Conservation (phyloP, 2,329 filamentous ascomycete genomes). For the Metarhizium sp. region DNA sequence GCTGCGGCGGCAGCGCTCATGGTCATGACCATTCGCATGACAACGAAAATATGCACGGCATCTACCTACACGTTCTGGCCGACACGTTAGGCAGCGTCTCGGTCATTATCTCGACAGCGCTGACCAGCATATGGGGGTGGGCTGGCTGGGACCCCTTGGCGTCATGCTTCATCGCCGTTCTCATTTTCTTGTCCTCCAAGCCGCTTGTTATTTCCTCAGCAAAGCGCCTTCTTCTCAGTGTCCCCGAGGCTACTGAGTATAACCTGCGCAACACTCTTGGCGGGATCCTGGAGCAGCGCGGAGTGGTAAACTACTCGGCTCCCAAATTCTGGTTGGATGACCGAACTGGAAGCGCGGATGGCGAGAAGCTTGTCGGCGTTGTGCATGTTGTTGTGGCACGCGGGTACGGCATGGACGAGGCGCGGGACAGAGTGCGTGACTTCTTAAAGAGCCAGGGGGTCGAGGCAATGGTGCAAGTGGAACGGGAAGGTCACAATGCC, state of each 20-base stretch:
- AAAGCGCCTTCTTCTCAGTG: conserved; percentile 70
- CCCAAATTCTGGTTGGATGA: conserved; percentile 94
- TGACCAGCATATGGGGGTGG: conserved; percentile 85
- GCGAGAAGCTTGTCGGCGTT: conserved; percentile 61
- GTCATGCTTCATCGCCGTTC: conserved; percentile 82
- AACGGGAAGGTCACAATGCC: conserved; percentile 64
- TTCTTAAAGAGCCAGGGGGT: conserved; percentile 65
- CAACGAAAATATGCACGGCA: conserved; percentile 97
- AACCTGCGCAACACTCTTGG: conserved; percentile 76
- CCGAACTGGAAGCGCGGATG: conserved; percentile 31
- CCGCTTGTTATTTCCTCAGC: conserved; percentile 82
- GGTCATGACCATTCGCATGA: conserved; percentile 44
- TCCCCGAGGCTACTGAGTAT: conserved; percentile 82
- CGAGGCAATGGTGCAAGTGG: conserved; percentile 80
- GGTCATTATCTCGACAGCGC: conserved; percentile 81
- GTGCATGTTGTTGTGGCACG: conserved; percentile 76
- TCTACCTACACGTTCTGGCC: conserved; percentile 90
- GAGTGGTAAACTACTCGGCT: conserved; percentile 76
- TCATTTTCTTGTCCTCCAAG: conserved; percentile 88
- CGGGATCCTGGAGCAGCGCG: conserved; percentile 71
- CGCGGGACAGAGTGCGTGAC: conserved; percentile 63
- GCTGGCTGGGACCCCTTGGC: conserved; percentile 90
- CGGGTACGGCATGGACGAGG: conserved; percentile 69
- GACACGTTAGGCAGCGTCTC: conserved; percentile 92
- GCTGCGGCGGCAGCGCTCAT: conserved; percentile 18